Percentiles rank a stretch among this genome's conserved stretches.
These are phyloP conservation scores for Epichloe festucae DNA, from an alignment of 2,329 filamentous ascomycete genomes.

Conservation along the genomic window DNA sequence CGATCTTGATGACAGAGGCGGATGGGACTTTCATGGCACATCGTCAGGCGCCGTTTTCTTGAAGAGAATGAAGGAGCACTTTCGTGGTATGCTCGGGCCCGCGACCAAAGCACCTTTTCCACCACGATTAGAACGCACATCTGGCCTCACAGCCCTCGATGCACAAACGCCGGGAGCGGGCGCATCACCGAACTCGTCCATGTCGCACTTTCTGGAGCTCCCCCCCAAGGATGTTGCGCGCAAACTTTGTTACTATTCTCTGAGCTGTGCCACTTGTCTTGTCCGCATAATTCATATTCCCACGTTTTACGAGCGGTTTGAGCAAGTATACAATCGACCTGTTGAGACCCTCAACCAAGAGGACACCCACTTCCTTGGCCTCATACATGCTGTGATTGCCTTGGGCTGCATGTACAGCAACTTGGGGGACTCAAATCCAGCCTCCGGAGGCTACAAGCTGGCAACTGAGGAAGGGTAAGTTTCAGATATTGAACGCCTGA, in stretches of 20 bases:
- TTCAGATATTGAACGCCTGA: not conserved
- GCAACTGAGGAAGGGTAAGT: constrained; percentile 44
- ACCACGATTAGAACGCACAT: constrained; percentile 34
- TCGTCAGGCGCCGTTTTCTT: constrained; percentile 88
- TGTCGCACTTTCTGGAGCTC: constrained; percentile 53
- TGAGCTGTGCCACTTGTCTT: constrained; percentile 44
- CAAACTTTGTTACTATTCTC: constrained; percentile 39
- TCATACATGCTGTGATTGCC: constrained; percentile 58
- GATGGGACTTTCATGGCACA: constrained; percentile 90
- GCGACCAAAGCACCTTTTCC: constrained; percentile 48
- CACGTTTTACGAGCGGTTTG: constrained; percentile 63
- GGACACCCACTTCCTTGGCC: constrained; percentile 55
- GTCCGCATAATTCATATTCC: constrained; percentile 68
- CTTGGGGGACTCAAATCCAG: constrained; percentile 39
- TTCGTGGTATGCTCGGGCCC: constrained; percentile 61
- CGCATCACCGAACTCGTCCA: constrained; percentile 43
- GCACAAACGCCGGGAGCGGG: constrained; percentile 52
- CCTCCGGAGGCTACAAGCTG: constrained; percentile 32
- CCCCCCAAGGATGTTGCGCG: constrained; percentile 43
- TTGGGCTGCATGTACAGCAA: constrained; percentile 60
- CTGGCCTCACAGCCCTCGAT: constrained; percentile 47
- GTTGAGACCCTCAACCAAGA: constrained; percentile 48
- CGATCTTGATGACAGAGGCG: constrained; percentile 79
- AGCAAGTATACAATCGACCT: constrained; percentile 62
- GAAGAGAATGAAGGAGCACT: constrained; percentile 73